Percentiles rank a stretch among this genome's conserved stretches.
phyloP scores from a whole-genome alignment of 305 asterid genomes.

The Solanum chacoense region DNA sequence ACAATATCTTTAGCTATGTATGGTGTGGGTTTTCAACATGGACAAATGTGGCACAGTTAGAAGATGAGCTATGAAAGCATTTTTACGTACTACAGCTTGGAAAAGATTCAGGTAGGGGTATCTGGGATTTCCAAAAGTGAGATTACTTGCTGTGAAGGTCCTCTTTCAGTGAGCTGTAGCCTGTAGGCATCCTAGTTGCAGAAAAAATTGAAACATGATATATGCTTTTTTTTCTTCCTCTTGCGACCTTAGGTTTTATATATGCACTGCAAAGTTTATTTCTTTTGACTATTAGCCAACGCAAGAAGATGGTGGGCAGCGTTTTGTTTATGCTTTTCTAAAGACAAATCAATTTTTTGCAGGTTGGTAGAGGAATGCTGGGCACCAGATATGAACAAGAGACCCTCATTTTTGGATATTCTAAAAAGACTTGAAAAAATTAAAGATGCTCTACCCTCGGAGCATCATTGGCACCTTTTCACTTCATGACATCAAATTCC shows the following conservation, averaged over 20 bases:
- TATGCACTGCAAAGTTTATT: not conserved
- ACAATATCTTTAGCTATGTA: not conserved
- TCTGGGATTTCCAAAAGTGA: not conserved
- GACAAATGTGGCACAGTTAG: not conserved
- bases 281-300: not conserved
- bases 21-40: not conserved
- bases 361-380: slow-evolving; percentile 81
- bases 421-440: slow-evolving; percentile 63
- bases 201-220: not conserved
- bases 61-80: not conserved
- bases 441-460: slow-evolving; percentile 44
- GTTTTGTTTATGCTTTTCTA: not conserved
- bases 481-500: slow-evolving; percentile 18
- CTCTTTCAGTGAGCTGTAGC: not conserved
- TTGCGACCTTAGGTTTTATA: not conserved
- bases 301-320: not conserved
- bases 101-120: not conserved
- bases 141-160: not conserved
- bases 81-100: not conserved
- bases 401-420: slow-evolving; percentile 87
- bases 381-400: slow-evolving; percentile 72
- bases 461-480: slow-evolving; percentile 67
- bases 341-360: not conserved
- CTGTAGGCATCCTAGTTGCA: not conserved
- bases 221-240: not conserved